phyloP scores from a whole-genome alignment of 768 basidiomycete species.

The Xerocomus spinulosus region DNA sequence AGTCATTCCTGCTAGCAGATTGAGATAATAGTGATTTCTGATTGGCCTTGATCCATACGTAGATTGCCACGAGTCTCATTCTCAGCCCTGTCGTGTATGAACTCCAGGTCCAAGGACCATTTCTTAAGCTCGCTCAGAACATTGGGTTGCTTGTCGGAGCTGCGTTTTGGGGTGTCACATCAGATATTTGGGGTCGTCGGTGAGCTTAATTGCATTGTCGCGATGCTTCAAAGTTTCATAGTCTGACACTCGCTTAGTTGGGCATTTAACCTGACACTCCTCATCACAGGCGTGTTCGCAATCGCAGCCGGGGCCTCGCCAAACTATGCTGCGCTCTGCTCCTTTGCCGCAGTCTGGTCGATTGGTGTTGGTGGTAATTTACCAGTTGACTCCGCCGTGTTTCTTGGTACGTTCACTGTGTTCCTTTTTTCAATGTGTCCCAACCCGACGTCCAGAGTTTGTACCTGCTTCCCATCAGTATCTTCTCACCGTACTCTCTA shows the following conservation, averaged over 20 bases:
- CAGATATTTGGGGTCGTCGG: slow-evolving; percentile 70
- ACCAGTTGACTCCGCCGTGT: slow-evolving; percentile 72
- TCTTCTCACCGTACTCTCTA: slow-evolving; percentile 65
- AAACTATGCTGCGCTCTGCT: slow-evolving; percentile 46
- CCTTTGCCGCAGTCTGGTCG: slow-evolving; percentile 54
- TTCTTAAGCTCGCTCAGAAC: slow-evolving; percentile 66
- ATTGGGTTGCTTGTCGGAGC: slow-evolving; percentile 68
- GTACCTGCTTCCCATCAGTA: slow-evolving; percentile 71
- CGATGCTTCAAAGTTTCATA: too few species aligned
- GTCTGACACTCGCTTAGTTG: slow-evolving; percentile 36
- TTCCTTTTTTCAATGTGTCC: neutral
- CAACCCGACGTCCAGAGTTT: slow-evolving; percentile 44
- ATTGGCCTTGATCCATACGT: slow-evolving; percentile 1
- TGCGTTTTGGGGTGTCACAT: slow-evolving; percentile 62
- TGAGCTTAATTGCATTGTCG: slow-evolving; percentile 18
- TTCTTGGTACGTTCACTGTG: slow-evolving; percentile 49
- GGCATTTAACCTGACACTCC: slow-evolving; percentile 66
- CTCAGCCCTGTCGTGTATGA: slow-evolving; percentile 60
- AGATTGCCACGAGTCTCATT: slow-evolving; percentile 66
- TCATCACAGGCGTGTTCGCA: slow-evolving; percentile 64
- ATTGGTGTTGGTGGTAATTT: slow-evolving; percentile 70
- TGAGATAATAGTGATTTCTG: neutral
- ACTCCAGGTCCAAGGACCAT: slow-evolving; percentile 57
- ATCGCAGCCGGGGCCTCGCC: slow-evolving; percentile 57
- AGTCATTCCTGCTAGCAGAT: neutral